Percentiles rank a stretch among this genome's conserved stretches.
Conservation (phyloP, 148 eudicot species). For the Fallopia convolvulus region DNA sequence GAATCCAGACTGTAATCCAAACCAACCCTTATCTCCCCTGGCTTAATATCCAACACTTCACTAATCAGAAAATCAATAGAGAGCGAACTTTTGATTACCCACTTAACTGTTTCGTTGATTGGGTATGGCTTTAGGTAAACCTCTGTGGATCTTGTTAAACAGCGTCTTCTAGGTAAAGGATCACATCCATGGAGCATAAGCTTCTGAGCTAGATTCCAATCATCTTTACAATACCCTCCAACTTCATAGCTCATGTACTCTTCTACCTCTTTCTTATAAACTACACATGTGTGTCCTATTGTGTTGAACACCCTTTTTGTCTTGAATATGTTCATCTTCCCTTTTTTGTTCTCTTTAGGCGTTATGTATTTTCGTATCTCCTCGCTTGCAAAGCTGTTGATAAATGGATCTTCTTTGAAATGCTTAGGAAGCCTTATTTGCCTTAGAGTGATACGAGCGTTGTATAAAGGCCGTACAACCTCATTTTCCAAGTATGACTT, state of each 20-base stretch:
- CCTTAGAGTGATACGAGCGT: conserved; percentile 79
- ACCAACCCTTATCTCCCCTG: conserved; percentile 81
- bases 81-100: conserved; percentile 44
- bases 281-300: conserved; percentile 44
- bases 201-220: conserved; percentile 38
- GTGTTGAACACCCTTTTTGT: conserved; percentile 40
- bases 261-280: conserved; percentile 34
- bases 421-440: conserved; percentile 63
- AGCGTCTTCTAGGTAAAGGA: conserved; percentile 50
- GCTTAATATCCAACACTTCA: conserved; percentile 61
- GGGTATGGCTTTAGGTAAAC: conserved; percentile 29
- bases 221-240: conserved; percentile 33
- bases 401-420: not conserved
- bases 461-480: conserved; percentile 70
- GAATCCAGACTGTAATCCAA: conserved; percentile 85
- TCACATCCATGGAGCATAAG: conserved; percentile 56
- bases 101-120: conserved; percentile 44
- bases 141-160: conserved; percentile 28
- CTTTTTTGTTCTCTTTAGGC: conserved; percentile 18
- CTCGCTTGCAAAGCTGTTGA: not conserved
- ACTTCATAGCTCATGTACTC: conserved; percentile 36
- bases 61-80: conserved; percentile 35
- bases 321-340: conserved; percentile 12
- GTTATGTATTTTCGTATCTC: conserved; percentile 11
- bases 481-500: conserved; percentile 73